These are phyloP conservation scores for Candida yuanshanica DNA, from an alignment of 805 yeast genomes.

Conservation along the genomic window DNA sequence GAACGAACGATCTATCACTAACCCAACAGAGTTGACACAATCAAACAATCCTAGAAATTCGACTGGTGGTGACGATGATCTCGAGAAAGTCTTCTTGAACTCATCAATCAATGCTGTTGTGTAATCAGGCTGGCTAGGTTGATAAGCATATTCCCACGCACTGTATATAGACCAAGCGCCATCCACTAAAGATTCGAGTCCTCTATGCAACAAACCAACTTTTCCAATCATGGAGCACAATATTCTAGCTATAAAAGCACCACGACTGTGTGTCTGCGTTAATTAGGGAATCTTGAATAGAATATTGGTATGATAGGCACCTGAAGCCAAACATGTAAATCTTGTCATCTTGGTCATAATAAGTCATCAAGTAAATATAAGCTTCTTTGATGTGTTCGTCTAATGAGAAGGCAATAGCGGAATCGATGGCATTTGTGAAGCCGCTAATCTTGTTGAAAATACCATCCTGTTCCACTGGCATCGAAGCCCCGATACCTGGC, in stretches of 20 bases:
- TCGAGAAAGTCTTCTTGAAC: conserved; percentile 49
- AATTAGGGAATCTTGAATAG: background rate
- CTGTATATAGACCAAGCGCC: conserved; percentile 62
- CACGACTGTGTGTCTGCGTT: conserved; percentile 37
- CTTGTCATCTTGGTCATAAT: conserved; percentile 43
- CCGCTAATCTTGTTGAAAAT: conserved; percentile 13
- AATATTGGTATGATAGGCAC: conserved; percentile 13
- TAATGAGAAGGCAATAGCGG: conserved; percentile 47
- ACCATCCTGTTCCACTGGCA: conserved; percentile 32
- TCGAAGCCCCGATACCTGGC: conserved; percentile 59
- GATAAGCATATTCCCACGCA: conserved; percentile 55
- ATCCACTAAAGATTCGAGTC: conserved; percentile 48
- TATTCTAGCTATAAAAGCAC: conserved; percentile 61
- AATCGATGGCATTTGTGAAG: conserved; percentile 30
- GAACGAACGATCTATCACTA: conserved; percentile 50
- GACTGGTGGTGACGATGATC: conserved; percentile 36
- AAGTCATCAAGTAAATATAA: conserved; percentile 44
- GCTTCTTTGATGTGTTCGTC: conserved; percentile 55
- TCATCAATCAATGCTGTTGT: conserved; percentile 44
- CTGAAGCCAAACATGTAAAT: conserved; percentile 55
- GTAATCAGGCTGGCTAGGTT: conserved; percentile 41
- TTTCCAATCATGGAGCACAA: conserved; percentile 60
- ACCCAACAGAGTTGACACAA: conserved; percentile 62
- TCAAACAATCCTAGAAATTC: conserved; percentile 67
- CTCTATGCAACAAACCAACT: conserved; percentile 53